Conservation (phyloP, 306 rosid species). For the Dryas octopetala region DNA sequence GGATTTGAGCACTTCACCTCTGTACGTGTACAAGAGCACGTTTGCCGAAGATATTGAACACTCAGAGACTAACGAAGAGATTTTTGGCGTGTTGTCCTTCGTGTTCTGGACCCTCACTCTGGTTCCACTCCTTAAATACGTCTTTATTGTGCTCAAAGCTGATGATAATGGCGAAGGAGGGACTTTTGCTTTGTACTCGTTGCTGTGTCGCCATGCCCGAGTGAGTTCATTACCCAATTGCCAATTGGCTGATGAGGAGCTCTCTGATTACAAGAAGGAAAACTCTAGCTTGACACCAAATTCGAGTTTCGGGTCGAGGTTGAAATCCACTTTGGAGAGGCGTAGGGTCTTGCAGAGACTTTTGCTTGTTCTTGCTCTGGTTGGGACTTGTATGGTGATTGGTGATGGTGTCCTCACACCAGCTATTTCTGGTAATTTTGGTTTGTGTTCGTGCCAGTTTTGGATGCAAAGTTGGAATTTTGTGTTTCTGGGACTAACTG, state of each 20-base stretch:
- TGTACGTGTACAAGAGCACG: slow-evolving; percentile 78
- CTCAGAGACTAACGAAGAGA: slow-evolving; percentile 64
- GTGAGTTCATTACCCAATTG: slow-evolving; percentile 69
- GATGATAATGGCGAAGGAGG: slow-evolving; percentile 99
- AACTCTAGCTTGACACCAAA: slow-evolving; percentile 19
- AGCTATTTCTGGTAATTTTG: slow-evolving; percentile 72
- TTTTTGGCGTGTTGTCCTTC: slow-evolving; percentile 82
- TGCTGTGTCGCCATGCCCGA: slow-evolving; percentile 81
- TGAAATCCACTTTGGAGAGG: slow-evolving; percentile 66
- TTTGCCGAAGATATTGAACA: slow-evolving; percentile 69
- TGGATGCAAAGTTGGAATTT: slow-evolving; percentile 15
- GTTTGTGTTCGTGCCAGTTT: slow-evolving; percentile 8
- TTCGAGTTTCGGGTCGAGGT: slow-evolving; percentile 40
- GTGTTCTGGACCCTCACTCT: slow-evolving; percentile 90
- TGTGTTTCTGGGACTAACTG: slow-evolving; percentile 19
- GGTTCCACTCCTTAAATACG: slow-evolving; percentile 78
- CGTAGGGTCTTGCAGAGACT: slow-evolving; percentile 62
- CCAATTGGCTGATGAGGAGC: slow-evolving; percentile 73
- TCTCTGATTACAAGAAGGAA: slow-evolving; percentile 60
- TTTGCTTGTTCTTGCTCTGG: slow-evolving; percentile 82
- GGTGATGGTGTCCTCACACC: slow-evolving; percentile 97
- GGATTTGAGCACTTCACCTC: slow-evolving; percentile 90
- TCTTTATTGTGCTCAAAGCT: slow-evolving; percentile 81
- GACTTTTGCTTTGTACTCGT: slow-evolving; percentile 87
- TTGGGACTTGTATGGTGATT: slow-evolving; percentile 96